Evolutionary conservation across 371 early-diverging fungal species (phyloP), one percentile per base, ranked within the genome.

Genomic region (Mucor lusitanicus): DNA sequence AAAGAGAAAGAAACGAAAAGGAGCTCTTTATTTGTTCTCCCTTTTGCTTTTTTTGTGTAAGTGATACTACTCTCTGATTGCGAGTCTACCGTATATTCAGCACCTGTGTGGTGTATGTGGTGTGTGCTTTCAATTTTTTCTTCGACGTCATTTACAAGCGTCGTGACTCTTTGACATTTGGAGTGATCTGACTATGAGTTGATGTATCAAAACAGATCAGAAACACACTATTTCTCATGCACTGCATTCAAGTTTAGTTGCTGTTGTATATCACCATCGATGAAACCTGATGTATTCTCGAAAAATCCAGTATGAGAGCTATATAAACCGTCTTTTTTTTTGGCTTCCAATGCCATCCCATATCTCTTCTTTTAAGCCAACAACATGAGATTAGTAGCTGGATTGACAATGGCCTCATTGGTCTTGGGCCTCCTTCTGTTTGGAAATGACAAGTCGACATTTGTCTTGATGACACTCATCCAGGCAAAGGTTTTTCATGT

Each of bases 401-500:
- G 50, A 3, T 11, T 50, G 23, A 12, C 13, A n/a, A 50, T 50
- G 25, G 50, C 25, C 11, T 50, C 25, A 4, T 9, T 50, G 19
- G 12, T 50, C 5, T 2, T 50, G 13, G 25, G 19, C 50, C 12
- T 50, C n/a, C 50, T 50, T 50, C 12, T 50, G 2, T 50, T 12
- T 50, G 50, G 50, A 25, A 50, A 50, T 7, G 50, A 65, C 6
- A 58, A 65, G 39, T 17, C 21, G 27, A 35, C 19, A 3, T 42
- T 65, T 27, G 39, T 40, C 21, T 53, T 75, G 60, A 40, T 71
- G 28, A 57, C 39, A 28, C 3, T 17, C 21, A 65, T 75, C 11
- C 61, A 65, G 53, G 55, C 28, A 25, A 75, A 75, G 55, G 71
- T 60, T 8, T 75, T 71, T 48, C 71, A 75, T 35, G 75, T 69